A percentile compares a stretch with the other conserved stretches of the same genome.
These are phyloP conservation scores for Lupinus albus DNA, from an alignment of 306 rosid species.

Conservation along the genomic window DNA sequence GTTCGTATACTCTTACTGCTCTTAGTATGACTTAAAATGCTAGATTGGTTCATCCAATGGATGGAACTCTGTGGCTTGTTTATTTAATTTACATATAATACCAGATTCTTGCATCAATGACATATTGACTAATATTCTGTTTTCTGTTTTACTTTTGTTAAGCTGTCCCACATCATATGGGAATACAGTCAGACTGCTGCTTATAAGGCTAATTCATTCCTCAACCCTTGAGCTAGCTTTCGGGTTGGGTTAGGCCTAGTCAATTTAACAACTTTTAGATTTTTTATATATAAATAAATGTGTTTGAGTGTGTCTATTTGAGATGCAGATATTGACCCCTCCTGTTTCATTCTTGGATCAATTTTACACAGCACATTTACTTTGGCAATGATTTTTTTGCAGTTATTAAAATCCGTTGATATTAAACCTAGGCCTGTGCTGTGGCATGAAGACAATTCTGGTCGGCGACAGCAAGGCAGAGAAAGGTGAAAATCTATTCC, in stretches of 20 bases:
- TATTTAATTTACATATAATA: constrained; percentile 8
- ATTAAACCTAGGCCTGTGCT: constrained; percentile 67
- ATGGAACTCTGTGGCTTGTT: background rate
- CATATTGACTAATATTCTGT: background rate
- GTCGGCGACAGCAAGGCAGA: constrained; percentile 61
- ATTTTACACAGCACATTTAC: background rate
- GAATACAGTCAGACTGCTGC: too few relatives aligned
- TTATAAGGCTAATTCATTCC: too few relatives aligned
- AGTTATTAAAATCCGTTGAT: constrained; percentile 62
- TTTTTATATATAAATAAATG: too few relatives aligned
- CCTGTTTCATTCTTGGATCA: constrained; percentile 1
- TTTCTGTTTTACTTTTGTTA: background rate
- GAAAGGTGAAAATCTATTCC: constrained; percentile 55
- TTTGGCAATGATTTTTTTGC: constrained; percentile 30
- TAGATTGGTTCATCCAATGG: background rate
- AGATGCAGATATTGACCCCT: background rate
- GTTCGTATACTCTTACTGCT: constrained; percentile 42
- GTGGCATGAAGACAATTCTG: constrained; percentile 77
- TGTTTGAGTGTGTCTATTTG: background rate
- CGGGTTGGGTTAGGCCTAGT: too few relatives aligned
- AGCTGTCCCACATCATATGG: too few relatives aligned
- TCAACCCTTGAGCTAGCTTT: too few relatives aligned
- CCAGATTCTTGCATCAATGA: background rate
- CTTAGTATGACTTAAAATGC: constrained; percentile 4
- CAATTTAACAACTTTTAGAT: too few relatives aligned